These are phyloP conservation scores for Calonectria henricotiae DNA, from an alignment of 2,329 filamentous ascomycete genomes.

Conservation along the genomic window DNA sequence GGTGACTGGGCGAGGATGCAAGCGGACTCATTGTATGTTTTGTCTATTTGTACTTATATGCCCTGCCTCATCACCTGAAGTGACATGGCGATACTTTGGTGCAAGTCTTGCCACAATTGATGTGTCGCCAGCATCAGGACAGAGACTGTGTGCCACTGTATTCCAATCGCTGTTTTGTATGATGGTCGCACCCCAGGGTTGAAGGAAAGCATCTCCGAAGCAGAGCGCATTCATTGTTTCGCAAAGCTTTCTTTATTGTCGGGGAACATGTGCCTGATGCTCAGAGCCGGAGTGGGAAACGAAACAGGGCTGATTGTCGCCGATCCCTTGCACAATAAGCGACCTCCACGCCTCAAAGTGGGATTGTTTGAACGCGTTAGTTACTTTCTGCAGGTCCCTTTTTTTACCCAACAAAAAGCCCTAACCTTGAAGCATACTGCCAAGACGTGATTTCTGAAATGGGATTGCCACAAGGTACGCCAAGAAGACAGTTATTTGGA, in stretches of 20 bases:
- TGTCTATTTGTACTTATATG: not conserved
- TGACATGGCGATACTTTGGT: not conserved
- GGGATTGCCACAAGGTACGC: not conserved
- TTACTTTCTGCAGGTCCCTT: not conserved
- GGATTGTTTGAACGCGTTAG: not conserved
- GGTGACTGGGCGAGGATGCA: not conserved
- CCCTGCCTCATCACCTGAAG: not conserved
- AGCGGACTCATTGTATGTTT: not conserved
- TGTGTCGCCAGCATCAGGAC: not conserved
- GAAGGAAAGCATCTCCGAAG: too few relatives aligned
- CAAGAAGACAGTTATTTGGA: constrained; percentile 15
- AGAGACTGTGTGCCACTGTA: not conserved
- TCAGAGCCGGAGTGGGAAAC: not conserved
- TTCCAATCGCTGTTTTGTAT: not conserved
- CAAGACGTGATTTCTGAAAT: not conserved
- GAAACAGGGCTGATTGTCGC: not conserved
- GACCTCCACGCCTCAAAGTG: not conserved
- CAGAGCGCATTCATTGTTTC: not conserved
- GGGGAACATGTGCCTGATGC: constrained; percentile 4
- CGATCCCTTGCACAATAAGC: not conserved
- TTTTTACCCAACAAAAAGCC: not conserved
- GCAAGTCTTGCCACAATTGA: not conserved
- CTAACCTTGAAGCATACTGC: not conserved
- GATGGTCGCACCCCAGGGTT: not conserved
- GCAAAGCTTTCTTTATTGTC: not conserved